Evolutionary conservation across 306 rosid genomes (phyloP), one percentile per base, ranked within the genome.

Genomic region (Begonia loranthoides): DNA sequence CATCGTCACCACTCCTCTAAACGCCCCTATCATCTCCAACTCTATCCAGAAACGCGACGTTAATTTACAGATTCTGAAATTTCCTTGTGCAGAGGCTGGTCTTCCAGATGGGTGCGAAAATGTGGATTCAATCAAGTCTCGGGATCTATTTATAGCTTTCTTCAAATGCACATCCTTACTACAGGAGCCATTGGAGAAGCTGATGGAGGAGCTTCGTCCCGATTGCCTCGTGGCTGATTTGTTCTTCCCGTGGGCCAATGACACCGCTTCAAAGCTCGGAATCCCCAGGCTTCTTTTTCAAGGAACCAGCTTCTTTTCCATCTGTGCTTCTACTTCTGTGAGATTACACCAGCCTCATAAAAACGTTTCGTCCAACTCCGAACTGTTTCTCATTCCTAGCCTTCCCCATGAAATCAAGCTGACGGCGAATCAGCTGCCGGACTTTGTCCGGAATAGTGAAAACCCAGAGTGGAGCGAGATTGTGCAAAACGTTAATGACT

Each of bases 251-350:
- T 70, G 70, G 80, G 50, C 70, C 10, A 74, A 62, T 0, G 43
- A 70, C 12, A 48, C 40, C 0, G 67, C 70, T 17, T 59, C 71
- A 0, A 70, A 59, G n/a, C 68, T 53, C 19, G 73, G 65, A 12
- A 70, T 75, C 28, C 73, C 66, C 1, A 63, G 76, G 71, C 56
- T 70, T 15, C 33, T 75, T 24, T 70, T 74, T 24, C 62, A 70
- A 24, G 76, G 70, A 14, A 50, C 60, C 5, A 43, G 66, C 55
- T 58, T 54, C 46, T 58, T 70, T 40, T 16, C 76, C 7, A 17
- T 58, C 13, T 66, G 62, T 38, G 39, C 64, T 17, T 22, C 50
- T 46, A 22, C 21, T 9, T 46, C 52, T 54, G 0, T 66, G 0
- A 43, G 9, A 22, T 13, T 40, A 50, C n/a, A 60, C 58, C 24